Base-by-base conservation (phyloP, 768 basidiomycete genomes). In the Fistulinella prunicolor region DNA sequence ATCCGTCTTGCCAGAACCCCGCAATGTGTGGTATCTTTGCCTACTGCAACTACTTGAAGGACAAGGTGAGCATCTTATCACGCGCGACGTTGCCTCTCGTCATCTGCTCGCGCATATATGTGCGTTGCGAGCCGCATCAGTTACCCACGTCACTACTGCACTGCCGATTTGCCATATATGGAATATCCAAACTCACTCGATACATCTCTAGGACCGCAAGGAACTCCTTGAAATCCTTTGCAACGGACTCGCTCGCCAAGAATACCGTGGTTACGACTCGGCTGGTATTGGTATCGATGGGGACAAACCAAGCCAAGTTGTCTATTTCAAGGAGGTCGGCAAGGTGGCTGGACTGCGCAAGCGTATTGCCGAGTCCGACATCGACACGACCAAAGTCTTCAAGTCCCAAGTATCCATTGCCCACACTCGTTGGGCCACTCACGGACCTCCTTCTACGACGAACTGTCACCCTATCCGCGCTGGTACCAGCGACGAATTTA, bases 351-450 rank as follows among this genome's bases (percentile, higher is more conserved):
- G 86, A 22, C 80, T 99, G 44, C 87, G 92, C 68, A 89, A 95
- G 75, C 82, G 86, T 70, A 94, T 96, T 62, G 81, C 84, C 34
- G 73, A 74, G 47, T 82, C 89, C 23, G 67, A 63, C 54, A 60
- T 92, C 58, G 79, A 95, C 66, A 83, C 87, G 50, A 71, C 77
- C 63, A 93, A 90, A 75, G 76, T 80, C 30, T 85, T 81, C 69
- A 64, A 91, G 43, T 83, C 85, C 35, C 94, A 97, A 72, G 92
- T 94, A 38, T 93, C 92, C 32, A 97, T 99, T 70, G 95, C 95
- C 12, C 96, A 99, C 73, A 99, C 96, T 12, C 90, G 96, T 56
- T 99, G 96, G 96, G 96, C 96, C 2, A 99, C 96, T 17, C 96
- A 99, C 65, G 96, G 96, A 30, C 81, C 85, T 17, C 94, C 94